Evolutionary conservation across 2,329 filamentous ascomycete species (phyloP).

Genomic region (Beauveria australis): DNA sequence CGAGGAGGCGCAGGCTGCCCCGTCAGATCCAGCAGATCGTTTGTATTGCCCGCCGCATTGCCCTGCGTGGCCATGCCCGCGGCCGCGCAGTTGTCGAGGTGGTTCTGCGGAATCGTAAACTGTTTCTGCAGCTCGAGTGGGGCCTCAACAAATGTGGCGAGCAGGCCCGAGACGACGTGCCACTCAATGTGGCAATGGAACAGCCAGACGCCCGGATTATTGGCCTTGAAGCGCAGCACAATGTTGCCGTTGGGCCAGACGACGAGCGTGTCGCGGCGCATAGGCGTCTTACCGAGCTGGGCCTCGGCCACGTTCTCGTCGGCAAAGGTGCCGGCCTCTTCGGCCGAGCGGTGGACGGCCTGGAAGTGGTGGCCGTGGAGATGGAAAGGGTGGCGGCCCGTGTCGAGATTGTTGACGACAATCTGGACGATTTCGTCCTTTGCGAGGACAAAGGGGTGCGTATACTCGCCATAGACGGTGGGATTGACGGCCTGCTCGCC

Average conservation of each 20-base stretch:
- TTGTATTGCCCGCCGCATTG: slow-evolving; percentile 68
- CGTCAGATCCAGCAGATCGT: slow-evolving; percentile 52
- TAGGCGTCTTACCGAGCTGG: slow-evolving; percentile 45
- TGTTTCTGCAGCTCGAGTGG: slow-evolving; percentile 53
- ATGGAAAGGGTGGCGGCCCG: slow-evolving; percentile 66
- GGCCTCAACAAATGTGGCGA: slow-evolving; percentile 56
- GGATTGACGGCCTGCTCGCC: slow-evolving; percentile 52
- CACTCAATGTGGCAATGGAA: slow-evolving; percentile 80
- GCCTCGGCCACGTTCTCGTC: slow-evolving; percentile 35
- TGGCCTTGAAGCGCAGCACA: slow-evolving; percentile 57
- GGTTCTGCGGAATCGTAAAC: slow-evolving; percentile 50
- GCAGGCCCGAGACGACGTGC: slow-evolving; percentile 61
- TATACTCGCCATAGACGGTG: slow-evolving; percentile 56
- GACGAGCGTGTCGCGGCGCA: slow-evolving; percentile 61
- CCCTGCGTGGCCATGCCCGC: slow-evolving; percentile 45
- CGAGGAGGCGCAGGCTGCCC: slow-evolving; percentile 50
- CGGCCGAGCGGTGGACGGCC: slow-evolving; percentile 50
- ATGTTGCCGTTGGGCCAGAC: slow-evolving; percentile 59
- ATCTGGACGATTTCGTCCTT: slow-evolving; percentile 64
- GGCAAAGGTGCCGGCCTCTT: slow-evolving; percentile 49
- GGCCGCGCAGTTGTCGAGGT: slow-evolving; percentile 49
- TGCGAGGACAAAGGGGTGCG: slow-evolving; percentile 59
- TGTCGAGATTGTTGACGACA: slow-evolving; percentile 67
- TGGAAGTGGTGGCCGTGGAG: slow-evolving; percentile 73
- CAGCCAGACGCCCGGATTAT: slow-evolving; percentile 63